These are phyloP conservation scores for Escovopsis weberi DNA, from an alignment of 2,329 filamentous ascomycete species.

Conservation along the genomic window DNA sequence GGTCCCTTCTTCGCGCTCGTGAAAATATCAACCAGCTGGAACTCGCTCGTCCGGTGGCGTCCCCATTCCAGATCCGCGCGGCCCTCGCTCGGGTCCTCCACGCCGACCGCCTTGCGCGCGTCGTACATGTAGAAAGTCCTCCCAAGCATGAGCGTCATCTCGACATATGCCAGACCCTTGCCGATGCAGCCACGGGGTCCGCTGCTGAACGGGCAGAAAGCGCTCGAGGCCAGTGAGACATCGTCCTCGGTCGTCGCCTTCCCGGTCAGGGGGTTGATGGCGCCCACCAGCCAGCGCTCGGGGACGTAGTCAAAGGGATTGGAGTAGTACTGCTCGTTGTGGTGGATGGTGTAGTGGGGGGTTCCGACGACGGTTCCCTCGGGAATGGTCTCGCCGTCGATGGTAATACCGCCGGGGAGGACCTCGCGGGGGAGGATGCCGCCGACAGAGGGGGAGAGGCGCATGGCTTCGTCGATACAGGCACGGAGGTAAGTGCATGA, in stretches of 20 bases:
- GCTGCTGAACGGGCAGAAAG: slow-evolving; percentile 62
- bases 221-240: slow-evolving; percentile 42
- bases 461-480: slow-evolving; percentile 52
- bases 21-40: slow-evolving; percentile 58
- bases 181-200: slow-evolving; percentile 60
- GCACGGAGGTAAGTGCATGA: slow-evolving; percentile 45
- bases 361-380: slow-evolving; percentile 48
- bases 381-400: slow-evolving; percentile 40
- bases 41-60: slow-evolving; percentile 42
- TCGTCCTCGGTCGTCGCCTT: slow-evolving; percentile 33
- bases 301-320: slow-evolving; percentile 44
- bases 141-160: slow-evolving; percentile 50
- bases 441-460: slow-evolving; percentile 45
- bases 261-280: slow-evolving; percentile 21
- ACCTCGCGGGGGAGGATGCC: slow-evolving; percentile 47
- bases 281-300: slow-evolving; percentile 48
- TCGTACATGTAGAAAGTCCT: slow-evolving; percentile 48
- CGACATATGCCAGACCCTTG: slow-evolving; percentile 52
- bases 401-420: slow-evolving; percentile 35
- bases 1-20: slow-evolving; percentile 60
- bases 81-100: slow-evolving; percentile 39
- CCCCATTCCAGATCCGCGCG: slow-evolving; percentile 34
- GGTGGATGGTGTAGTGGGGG: slow-evolving; percentile 54
- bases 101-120: slow-evolving; percentile 33
- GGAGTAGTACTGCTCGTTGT: slow-evolving; percentile 48